Evolutionary conservation across 169 alveolate genomes (phyloP).

Genomic region (Cryptosporidium felis): DNA sequence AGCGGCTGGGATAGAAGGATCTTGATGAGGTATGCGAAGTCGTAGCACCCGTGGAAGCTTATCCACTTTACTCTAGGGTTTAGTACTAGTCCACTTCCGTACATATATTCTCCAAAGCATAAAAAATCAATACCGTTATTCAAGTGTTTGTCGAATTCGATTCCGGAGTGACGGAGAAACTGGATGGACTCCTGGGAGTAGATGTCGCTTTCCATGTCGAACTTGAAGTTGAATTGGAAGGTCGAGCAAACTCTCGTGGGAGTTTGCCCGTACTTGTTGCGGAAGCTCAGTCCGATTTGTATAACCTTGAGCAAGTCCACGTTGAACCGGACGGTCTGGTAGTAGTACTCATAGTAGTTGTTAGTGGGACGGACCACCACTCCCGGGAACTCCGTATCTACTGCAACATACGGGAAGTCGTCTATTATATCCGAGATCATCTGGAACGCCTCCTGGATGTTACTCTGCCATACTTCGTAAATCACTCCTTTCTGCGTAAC

Average conservation of each 20-base stretch:
- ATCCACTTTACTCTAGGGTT: slow-evolving; percentile 97
- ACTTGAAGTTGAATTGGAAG: slow-evolving; percentile 97
- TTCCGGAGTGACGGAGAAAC: slow-evolving; percentile 94
- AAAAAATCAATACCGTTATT: slow-evolving; percentile 91
- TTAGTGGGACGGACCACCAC: slow-evolving; percentile 91
- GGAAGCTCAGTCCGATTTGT: slow-evolving; percentile 95
- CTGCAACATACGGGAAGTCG: slow-evolving; percentile 88
- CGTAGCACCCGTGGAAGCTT: slow-evolving; percentile 97
- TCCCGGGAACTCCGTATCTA: slow-evolving; percentile 93
- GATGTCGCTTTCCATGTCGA: slow-evolving; percentile 90
- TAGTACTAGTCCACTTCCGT: slow-evolving; percentile 93
- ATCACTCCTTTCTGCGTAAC: not conserved
- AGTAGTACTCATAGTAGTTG: slow-evolving; percentile 86
- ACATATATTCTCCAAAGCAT: slow-evolving; percentile 94
- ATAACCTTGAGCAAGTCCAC: slow-evolving; percentile 95
- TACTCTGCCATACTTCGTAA: slow-evolving; percentile 63
- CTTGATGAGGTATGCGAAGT: slow-evolving; percentile 95
- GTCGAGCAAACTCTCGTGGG: slow-evolving; percentile 90
- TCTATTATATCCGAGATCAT: slow-evolving; percentile 89
- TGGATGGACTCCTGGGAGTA: slow-evolving; percentile 92
- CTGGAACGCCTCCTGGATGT: slow-evolving; percentile 86
- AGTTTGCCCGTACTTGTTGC: slow-evolving; percentile 90
- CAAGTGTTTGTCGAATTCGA: slow-evolving; percentile 92
- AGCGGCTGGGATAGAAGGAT: slow-evolving; percentile 87
- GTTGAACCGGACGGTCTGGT: slow-evolving; percentile 93